phyloP scores from a whole-genome alignment of 352 stramenopile species.

The Phytophthora agathidicida region DNA sequence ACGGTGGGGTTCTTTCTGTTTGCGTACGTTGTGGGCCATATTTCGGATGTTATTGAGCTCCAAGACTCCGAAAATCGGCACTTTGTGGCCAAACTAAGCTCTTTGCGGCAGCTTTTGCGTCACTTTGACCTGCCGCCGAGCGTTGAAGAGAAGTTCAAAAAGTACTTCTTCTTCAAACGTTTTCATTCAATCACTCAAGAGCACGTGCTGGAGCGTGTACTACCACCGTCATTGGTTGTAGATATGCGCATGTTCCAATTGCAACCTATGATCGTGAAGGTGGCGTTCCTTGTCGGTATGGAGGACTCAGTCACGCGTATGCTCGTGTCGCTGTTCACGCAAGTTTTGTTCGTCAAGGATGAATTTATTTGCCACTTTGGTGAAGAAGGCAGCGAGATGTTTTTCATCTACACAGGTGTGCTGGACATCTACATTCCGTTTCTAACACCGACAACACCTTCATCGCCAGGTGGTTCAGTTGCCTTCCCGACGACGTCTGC shows the following conservation, averaged over 20 bases:
- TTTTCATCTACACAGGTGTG: conserved; percentile 66
- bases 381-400: conserved; percentile 71
- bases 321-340: conserved; percentile 62
- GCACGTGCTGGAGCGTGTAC: conserved; percentile 54
- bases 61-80: conserved; percentile 63
- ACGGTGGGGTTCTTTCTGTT: conserved; percentile 68
- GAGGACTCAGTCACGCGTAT: conserved; percentile 59
- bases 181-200: conserved; percentile 77
- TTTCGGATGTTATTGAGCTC: conserved; percentile 61
- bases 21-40: conserved; percentile 65
- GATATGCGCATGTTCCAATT: conserved; percentile 74
- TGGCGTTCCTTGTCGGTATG: conserved; percentile 66
- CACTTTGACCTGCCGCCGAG: conserved; percentile 55
- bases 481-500: conserved; percentile 7
- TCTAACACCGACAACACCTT: background rate
- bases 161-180: conserved; percentile 71
- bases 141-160: conserved; percentile 64
- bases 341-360: conserved; percentile 61
- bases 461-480: background rate
- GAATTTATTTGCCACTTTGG: conserved; percentile 63
- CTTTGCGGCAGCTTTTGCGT: conserved; percentile 49
- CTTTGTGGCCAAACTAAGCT: conserved; percentile 66
- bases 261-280: conserved; percentile 72
- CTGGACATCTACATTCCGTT: conserved; percentile 63
- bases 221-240: conserved; percentile 61